Conservation (phyloP, 306 rosid species). For the Phaseolus lunatus region DNA sequence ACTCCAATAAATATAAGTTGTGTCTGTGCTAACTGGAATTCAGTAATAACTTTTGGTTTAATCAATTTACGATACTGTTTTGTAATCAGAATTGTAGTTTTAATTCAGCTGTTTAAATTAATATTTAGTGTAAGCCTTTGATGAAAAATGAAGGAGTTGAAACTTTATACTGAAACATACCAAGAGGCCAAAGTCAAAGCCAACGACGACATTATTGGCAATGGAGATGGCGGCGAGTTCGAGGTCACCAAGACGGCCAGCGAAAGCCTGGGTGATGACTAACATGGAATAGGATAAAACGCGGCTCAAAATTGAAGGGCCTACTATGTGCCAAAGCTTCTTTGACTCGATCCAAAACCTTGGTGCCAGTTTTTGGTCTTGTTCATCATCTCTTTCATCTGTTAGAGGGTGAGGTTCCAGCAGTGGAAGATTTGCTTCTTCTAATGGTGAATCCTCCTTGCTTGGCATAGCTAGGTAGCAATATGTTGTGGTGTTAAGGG, state of each 20-base stretch:
- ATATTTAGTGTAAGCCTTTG: background rate
- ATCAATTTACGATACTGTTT: too few species aligned
- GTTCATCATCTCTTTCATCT: slow-evolving; percentile 22
- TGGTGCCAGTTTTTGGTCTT: slow-evolving; percentile 34
- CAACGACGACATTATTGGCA: slow-evolving; percentile 64
- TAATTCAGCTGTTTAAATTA: too few species aligned
- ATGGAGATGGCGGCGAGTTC: slow-evolving; percentile 78
- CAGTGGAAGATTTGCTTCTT: slow-evolving; percentile 55
- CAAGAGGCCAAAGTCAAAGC: slow-evolving; percentile 77
- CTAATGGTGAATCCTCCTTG: slow-evolving; percentile 38
- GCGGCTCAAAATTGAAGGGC: slow-evolving; percentile 76
- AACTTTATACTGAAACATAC: slow-evolving; percentile 44
- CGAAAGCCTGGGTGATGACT: slow-evolving; percentile 79
- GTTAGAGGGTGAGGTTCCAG: slow-evolving; percentile 19
- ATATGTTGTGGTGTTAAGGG: background rate
- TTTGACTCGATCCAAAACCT: slow-evolving; percentile 65
- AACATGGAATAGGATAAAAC: slow-evolving; percentile 59
- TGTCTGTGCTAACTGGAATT: too few species aligned
- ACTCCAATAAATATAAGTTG: background rate
- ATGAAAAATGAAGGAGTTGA: too few species aligned
- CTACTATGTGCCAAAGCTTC: slow-evolving; percentile 83
- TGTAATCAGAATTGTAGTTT: too few species aligned
- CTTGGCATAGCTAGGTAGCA: slow-evolving; percentile 34
- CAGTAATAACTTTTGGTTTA: too few species aligned
- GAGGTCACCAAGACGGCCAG: slow-evolving; percentile 78